phyloP scores from a whole-genome alignment of 2,329 filamentous ascomycete genomes.

The Monilinia laxa region DNA sequence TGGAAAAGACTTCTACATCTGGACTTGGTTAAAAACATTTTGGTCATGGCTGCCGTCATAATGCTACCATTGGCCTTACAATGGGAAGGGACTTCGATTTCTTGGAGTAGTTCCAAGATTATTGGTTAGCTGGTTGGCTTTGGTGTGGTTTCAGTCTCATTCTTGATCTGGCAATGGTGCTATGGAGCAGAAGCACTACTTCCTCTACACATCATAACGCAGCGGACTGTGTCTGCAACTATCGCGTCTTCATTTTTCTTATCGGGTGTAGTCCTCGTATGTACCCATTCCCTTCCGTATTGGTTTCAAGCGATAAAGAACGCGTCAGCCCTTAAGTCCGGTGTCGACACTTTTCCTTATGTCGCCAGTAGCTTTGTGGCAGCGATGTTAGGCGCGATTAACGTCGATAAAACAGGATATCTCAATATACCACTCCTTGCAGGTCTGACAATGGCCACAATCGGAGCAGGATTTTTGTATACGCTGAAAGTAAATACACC shows the following conservation, averaged over 20 bases:
- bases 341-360: constrained; percentile 33
- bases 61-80: constrained; percentile 48
- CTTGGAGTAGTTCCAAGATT: constrained; percentile 34
- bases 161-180: not conserved
- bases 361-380: constrained; percentile 34
- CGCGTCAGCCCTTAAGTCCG: constrained; percentile 27
- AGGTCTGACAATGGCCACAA: constrained; percentile 24
- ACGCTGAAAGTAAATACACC: constrained; percentile 38
- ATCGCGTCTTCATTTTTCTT: constrained; percentile 32
- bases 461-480: constrained; percentile 41
- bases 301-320: constrained; percentile 35
- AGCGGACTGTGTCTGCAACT: constrained; percentile 34
- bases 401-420: constrained; percentile 40
- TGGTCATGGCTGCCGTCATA: constrained; percentile 45
- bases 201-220: not conserved
- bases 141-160: constrained; percentile 25
- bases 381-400: constrained; percentile 37
- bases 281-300: constrained; percentile 39
- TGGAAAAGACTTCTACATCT: constrained; percentile 40
- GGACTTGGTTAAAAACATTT: constrained; percentile 45
- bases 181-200: not conserved
- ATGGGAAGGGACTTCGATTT: constrained; percentile 38
- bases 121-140: constrained; percentile 40
- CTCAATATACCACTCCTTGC: constrained; percentile 33
- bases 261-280: constrained; percentile 23